These are phyloP conservation scores for Scleromitrula shiraiana DNA, from an alignment of 2,329 filamentous ascomycete species.

Conservation along the genomic window DNA sequence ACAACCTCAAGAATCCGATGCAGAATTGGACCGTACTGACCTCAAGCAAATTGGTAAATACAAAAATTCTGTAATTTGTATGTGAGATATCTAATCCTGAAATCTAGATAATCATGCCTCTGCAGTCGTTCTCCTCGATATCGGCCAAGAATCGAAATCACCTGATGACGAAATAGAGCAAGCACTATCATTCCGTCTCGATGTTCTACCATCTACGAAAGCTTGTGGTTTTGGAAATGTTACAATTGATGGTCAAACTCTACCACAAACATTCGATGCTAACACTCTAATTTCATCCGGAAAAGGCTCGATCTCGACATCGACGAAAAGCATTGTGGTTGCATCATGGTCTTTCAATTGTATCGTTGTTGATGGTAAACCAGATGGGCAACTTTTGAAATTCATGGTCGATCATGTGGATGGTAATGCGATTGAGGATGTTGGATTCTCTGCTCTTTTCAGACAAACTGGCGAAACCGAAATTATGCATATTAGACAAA, in stretches of 20 bases:
- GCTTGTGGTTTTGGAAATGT: constrained; percentile 41
- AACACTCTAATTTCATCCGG: constrained; percentile 23
- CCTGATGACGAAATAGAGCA: constrained; percentile 14
- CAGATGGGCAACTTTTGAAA: constrained; percentile 37
- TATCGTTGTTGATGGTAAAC: constrained; percentile 33
- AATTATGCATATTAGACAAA: constrained; percentile 37
- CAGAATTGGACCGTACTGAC: background rate
- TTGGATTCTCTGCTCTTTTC: constrained; percentile 38
- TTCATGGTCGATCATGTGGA: constrained; percentile 38
- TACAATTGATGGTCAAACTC: constrained; percentile 38
- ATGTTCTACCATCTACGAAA: constrained; percentile 38
- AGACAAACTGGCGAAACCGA: constrained; percentile 36
- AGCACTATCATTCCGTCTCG: constrained; percentile 32
- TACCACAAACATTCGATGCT: constrained; percentile 31
- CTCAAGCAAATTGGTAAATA: background rate
- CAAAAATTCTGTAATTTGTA: too few relatives aligned
- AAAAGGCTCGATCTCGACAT: constrained; percentile 35
- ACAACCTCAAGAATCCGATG: background rate
- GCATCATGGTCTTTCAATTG: constrained; percentile 43
- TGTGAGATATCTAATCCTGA: background rate
- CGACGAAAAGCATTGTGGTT: constrained; percentile 33
- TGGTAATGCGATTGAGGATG: constrained; percentile 32
- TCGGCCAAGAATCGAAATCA: constrained; percentile 16
- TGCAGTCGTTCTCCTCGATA: constrained; percentile 16
- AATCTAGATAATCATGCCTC: constrained; percentile 14